phyloP scores from a whole-genome alignment of 176 grass and related monocot species.

The Canna indica region DNA sequence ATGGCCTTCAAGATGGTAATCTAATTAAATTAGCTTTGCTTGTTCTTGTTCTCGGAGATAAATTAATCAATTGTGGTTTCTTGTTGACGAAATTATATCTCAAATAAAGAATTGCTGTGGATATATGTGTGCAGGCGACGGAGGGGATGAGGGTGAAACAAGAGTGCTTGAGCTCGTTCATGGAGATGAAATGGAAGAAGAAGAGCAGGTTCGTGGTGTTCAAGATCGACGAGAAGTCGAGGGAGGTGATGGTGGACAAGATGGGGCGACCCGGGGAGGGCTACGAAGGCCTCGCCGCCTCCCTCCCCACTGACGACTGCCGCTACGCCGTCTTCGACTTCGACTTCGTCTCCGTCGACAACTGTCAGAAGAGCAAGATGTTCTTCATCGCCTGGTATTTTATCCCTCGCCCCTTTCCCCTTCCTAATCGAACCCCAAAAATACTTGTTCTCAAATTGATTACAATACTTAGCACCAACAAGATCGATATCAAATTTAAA shows the following conservation, averaged over 20 bases:
- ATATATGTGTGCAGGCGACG: no score
- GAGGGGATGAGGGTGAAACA: slow-evolving; percentile 47
- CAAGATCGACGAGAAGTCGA: slow-evolving; percentile 59
- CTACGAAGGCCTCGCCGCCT: slow-evolving; percentile 60
- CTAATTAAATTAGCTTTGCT: no score
- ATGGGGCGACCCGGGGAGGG: slow-evolving; percentile 39
- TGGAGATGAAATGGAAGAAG: slow-evolving; percentile 60
- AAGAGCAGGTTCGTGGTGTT: slow-evolving; percentile 57
- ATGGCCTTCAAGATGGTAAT: slow-evolving; percentile 19
- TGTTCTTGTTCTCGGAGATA: neutral
- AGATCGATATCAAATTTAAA: no score
- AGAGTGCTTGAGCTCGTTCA: slow-evolving; percentile 45
- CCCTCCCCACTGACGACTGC: slow-evolving; percentile 49
- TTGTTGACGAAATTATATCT: no score
- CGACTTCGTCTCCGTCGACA: slow-evolving; percentile 64
- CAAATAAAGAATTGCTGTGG: no score
- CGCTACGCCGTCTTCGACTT: slow-evolving; percentile 67
- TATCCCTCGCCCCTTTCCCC: neutral
- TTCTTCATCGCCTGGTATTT: slow-evolving; percentile 67
- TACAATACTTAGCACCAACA: no score
- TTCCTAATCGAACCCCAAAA: no score
- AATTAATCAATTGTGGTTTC: no score
- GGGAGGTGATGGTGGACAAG: slow-evolving; percentile 65
- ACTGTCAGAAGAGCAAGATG: slow-evolving; percentile 65
- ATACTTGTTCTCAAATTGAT: neutral